Evolutionary conservation across 208 protist genomes (phyloP), one percentile per base, ranked within the genome.

Genomic region (Strigomonas galati): DNA sequence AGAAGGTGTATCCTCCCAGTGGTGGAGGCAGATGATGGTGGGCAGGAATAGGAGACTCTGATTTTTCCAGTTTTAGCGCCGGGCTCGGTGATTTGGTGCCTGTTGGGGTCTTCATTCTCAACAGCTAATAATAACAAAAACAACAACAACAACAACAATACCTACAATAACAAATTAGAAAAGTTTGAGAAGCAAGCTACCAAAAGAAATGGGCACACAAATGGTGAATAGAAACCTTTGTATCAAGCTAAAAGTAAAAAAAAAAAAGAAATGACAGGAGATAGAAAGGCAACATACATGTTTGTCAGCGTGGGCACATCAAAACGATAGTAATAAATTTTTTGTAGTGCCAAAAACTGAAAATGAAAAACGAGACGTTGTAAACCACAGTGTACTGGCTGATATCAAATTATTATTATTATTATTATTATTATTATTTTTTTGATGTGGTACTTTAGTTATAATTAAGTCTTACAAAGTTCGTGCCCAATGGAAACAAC

Each of bases 1-100:
- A 0, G 62, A 91, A 88, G 17, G 54, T 74, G 63, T 84, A 88
- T 15, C 87, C 84, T 48, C 64, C 56, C n/a, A 89, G 63, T 17
- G 70, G 65, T 3, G 71, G 74, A 0, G 79, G 79, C 1, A 86
- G 56, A 51, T 74, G 68, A 54, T 78, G 76, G 14, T 61, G 62
- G 0, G 72, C 57, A 10, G 60, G 63, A 61, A 76, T 63, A 43
- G 49, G 51, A 60, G 31, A 10, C 28, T 24, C 5, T 26, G 37
- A 21, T 14, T 37, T 28, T 2, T 28, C 48, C 21, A 51, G 37
- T 15, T 62, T 51, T 2, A 51, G 6, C 10, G 9, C 21, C 48
- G 48, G 12, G 5, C 19, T 27, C 2, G 21, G 21, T 1, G 48
- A 28, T 23, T 53, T 28, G 9, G 23, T 27, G 5, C 5, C 37